Base-by-base conservation (phyloP, 2,329 filamentous ascomycete species). In the Leptosphaerulina australis region DNA sequence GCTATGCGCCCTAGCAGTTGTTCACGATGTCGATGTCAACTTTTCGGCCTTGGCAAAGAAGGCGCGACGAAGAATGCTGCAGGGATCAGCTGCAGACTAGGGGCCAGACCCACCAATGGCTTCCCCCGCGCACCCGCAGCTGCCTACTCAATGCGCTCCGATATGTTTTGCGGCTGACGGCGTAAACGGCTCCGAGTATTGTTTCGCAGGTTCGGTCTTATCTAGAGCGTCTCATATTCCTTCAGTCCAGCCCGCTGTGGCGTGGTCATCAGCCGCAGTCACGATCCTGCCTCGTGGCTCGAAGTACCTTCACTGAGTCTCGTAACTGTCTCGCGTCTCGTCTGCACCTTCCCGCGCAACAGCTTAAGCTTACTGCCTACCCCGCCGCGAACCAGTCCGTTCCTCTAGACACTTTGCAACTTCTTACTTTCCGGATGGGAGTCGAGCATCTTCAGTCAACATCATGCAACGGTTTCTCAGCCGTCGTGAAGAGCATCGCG, bases 391-490 rank as follows among this genome's bases (percentile, higher is more conserved):
- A 31, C 46, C 34, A 31, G 28, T 47, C 44, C 48, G 36, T 34
- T 43, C 18, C 44, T 33, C 25, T 33, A 39, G 44, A 33, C 33
- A 40, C 39, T 38, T 44, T 21, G 37, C 36, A 31, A 31, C 33
- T 33, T 11, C n/a, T 26, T 31, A 21, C 33, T 14, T 52, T 55
- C 36, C 59, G 55, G 4, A 66, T 66, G 62, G 56, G 50, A 44
- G 25, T 38, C 51, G 21, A 15, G 38, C 38, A 40, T 39, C 38
- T n/a, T 24, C 50, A 28, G 30, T 52, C 51, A 44, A 50, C 58
- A 74, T 58, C 56, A 79, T 81, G 56, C 85, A 83, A 68, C 85
- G 87, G 64, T 86, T 91, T 69, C 83, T 89, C 53, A 88, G 83
- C 71, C 79, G 87, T 60, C 83, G 87, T 59, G 88, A 90, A 64